phyloP scores from a whole-genome alignment of 768 basidiomycete genomes.

The Tulasnella sp. region DNA sequence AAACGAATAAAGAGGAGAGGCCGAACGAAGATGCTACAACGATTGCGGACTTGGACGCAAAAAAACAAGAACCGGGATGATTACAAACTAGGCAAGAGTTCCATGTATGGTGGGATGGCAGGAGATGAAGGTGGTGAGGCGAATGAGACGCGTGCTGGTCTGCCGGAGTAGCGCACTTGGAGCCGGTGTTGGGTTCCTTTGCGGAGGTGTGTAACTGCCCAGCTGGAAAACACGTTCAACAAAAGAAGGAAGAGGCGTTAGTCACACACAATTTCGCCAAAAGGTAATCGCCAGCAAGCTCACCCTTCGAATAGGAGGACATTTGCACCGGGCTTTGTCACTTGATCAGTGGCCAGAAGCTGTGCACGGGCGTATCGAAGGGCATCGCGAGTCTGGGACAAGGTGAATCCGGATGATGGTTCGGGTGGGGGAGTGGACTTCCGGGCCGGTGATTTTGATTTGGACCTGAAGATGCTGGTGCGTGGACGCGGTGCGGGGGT shows the following conservation, averaged over 20 bases:
- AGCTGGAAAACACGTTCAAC: constrained; percentile 14
- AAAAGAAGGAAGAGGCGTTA: not conserved
- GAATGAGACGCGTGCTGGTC: constrained; percentile 8
- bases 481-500: not conserved
- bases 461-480: not conserved
- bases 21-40: not conserved
- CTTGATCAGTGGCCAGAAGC: not conserved
- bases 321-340: constrained; percentile 12
- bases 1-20: not conserved
- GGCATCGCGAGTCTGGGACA: constrained; percentile 13
- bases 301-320: constrained; percentile 17
- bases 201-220: constrained; percentile 15
- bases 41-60: not conserved
- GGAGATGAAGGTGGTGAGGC: constrained; percentile 15
- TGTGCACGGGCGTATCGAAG: constrained; percentile 9
- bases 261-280: too few species aligned
- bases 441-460: constrained; percentile 7
- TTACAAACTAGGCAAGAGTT: constrained; percentile 1
- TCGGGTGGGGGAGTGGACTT: not conserved
- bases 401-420: not conserved
- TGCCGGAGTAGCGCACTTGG: constrained; percentile 6
- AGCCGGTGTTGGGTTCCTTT: constrained; percentile 11
- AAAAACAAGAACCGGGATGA: not conserved
- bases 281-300: too few species aligned
- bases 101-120: constrained; percentile 10